These are phyloP conservation scores for Platanus orientalis DNA, from an alignment of 164 flowering plant genomes.

Conservation along the genomic window DNA sequence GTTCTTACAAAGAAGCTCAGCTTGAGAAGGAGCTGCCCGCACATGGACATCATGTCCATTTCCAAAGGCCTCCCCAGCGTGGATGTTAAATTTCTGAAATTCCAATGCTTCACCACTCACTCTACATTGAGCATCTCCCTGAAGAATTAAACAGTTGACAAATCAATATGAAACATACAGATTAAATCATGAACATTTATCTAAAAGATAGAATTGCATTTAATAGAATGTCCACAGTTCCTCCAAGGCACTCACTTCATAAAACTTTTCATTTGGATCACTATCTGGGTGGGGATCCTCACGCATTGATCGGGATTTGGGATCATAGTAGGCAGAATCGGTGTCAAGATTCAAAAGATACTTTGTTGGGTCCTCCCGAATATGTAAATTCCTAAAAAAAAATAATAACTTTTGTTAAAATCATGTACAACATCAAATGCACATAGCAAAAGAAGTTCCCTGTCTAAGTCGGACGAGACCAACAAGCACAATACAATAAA, in stretches of 20 bases:
- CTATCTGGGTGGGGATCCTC: constrained; percentile 90
- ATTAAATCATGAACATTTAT: neutral
- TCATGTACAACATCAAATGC: neutral
- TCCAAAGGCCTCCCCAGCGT: constrained; percentile 77
- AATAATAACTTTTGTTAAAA: neutral
- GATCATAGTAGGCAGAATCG: constrained; percentile 85
- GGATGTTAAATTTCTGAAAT: constrained; percentile 65
- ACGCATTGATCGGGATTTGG: constrained; percentile 89
- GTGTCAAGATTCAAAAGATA: constrained; percentile 87
- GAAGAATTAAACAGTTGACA: constrained; percentile 1
- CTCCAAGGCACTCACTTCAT: constrained; percentile 34
- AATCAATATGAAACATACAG: neutral
- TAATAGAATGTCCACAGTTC: neutral
- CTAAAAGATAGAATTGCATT: neutral
- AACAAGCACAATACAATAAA: too few relatives aligned
- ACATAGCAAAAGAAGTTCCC: neutral
- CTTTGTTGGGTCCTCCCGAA: constrained; percentile 90
- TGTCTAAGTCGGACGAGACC: too few relatives aligned
- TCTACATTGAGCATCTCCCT: constrained; percentile 75
- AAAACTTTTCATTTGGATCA: constrained; percentile 85
- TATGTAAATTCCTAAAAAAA: constrained; percentile 67
- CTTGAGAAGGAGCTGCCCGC: constrained; percentile 90
- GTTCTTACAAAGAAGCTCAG: constrained; percentile 61
- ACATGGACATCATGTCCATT: constrained; percentile 83
- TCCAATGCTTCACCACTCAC: constrained; percentile 76